A percentile compares a stretch with the other conserved stretches of the same genome.
phyloP scores from a whole-genome alignment of 768 basidiomycete species.

The Termitomyces sp. region DNA sequence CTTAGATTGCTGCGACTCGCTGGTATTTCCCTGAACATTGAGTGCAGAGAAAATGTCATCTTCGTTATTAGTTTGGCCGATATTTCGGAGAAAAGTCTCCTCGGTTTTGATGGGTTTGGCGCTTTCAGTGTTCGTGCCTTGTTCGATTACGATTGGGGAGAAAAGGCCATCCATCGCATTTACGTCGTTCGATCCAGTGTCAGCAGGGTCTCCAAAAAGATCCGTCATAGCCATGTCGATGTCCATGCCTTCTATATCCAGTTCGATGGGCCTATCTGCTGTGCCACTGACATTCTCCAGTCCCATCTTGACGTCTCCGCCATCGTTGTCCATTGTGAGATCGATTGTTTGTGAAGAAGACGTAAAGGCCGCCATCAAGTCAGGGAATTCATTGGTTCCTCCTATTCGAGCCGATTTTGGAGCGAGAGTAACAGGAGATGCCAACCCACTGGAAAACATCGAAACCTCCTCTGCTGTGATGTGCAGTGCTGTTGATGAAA shows the following conservation, averaged over 20 bases:
- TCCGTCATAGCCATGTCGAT: slow-evolving; percentile 58
- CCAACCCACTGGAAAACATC: slow-evolving; percentile 54
- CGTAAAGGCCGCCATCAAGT: slow-evolving; percentile 63
- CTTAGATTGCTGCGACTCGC: slow-evolving; percentile 11
- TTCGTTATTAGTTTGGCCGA: slow-evolving; percentile 16
- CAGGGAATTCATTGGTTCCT: slow-evolving; percentile 52
- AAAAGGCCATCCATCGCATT: slow-evolving; percentile 47
- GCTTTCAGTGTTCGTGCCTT: slow-evolving; percentile 8
- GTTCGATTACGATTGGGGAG: slow-evolving; percentile 36
- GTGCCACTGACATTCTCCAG: slow-evolving; percentile 51
- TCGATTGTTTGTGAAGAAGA: slow-evolving; percentile 45
- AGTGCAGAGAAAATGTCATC: slow-evolving; percentile 33
- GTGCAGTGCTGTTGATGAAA: slow-evolving; percentile 65
- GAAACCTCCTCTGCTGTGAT: slow-evolving; percentile 62
- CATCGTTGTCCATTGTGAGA: slow-evolving; percentile 37
- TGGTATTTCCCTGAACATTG: slow-evolving; percentile 16
- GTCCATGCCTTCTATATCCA: slow-evolving; percentile 69
- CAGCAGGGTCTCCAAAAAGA: slow-evolving; percentile 50
- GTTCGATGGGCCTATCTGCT: slow-evolving; percentile 78
- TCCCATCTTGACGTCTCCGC: slow-evolving; percentile 24
- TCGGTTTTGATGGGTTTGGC: slow-evolving; percentile 20
- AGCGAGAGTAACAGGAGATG: slow-evolving; percentile 79
- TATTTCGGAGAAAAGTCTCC: slow-evolving; percentile 32
- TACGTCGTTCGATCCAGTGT: slow-evolving; percentile 28
- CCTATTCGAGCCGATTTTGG: slow-evolving; percentile 69